Conservation (phyloP, 163 green algal genomes). For the Chlorella variabilis region DNA sequence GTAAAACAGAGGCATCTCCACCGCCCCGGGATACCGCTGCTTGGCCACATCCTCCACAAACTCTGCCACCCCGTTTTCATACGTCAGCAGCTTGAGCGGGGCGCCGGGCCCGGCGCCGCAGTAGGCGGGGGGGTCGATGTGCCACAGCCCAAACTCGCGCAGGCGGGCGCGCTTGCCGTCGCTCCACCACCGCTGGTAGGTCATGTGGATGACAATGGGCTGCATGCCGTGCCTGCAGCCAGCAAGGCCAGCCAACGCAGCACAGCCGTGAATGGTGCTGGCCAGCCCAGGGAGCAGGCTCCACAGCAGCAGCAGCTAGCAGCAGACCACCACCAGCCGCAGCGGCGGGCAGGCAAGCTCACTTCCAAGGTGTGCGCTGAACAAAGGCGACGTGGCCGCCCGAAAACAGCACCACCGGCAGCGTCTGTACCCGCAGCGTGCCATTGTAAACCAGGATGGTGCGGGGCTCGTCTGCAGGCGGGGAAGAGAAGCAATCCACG, state of each 20-base stretch:
- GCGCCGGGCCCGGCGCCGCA: not conserved
- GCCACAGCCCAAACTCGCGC: slow-evolving; percentile 23
- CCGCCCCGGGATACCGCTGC: not conserved
- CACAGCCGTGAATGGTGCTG: not conserved
- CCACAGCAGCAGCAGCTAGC: too few relatives aligned
- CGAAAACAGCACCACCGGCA: slow-evolving; percentile 13
- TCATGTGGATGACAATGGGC: slow-evolving; percentile 9
- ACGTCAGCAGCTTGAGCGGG: not conserved
- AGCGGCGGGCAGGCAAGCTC: not conserved
- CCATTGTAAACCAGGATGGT: not conserved
- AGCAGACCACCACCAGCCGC: too few relatives aligned
- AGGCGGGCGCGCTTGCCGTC: not conserved
- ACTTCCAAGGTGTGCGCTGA: slow-evolving; percentile 13
- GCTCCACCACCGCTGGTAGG: slow-evolving; percentile 11
- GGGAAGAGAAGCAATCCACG: too few relatives aligned
- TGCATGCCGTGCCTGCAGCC: not conserved
- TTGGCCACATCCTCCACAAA: not conserved
- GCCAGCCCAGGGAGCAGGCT: not conserved
- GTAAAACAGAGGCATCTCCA: not conserved
- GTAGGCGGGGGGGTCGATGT: not conserved
- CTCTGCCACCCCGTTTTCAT: not conserved
- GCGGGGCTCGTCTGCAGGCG: slow-evolving; percentile 13
- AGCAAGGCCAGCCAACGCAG: not conserved
- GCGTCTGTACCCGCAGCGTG: not conserved
- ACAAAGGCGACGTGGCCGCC: slow-evolving; percentile 14